phyloP scores from a whole-genome alignment of 352 stramenopile genomes.

The Phytophthora fragariae region DNA sequence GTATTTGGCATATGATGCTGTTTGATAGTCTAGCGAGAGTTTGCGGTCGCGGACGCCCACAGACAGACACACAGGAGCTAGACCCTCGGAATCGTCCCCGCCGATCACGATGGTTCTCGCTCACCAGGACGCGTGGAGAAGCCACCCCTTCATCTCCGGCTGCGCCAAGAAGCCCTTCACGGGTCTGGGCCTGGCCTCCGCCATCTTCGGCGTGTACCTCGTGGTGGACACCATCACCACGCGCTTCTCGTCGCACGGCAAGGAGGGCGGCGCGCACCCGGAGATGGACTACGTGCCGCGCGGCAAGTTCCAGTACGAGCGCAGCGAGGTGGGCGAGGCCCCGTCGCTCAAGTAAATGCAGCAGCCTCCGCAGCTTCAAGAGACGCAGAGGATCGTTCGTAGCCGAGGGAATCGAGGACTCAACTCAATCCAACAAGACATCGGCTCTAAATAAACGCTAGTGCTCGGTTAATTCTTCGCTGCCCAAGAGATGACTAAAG shows the following conservation, averaged over 20 bases:
- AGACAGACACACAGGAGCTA: constrained; percentile 22
- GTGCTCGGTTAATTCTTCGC: constrained; percentile 20
- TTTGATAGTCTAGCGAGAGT: not conserved
- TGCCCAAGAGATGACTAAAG: constrained; percentile 13
- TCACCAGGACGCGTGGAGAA: constrained; percentile 89
- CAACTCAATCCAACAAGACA: not conserved
- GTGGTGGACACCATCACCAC: constrained; percentile 68
- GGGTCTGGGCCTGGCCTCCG: constrained; percentile 73
- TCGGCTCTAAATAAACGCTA: constrained; percentile 40
- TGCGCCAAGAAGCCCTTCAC: constrained; percentile 90
- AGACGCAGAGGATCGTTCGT: not conserved
- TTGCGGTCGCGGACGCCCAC: constrained; percentile 28
- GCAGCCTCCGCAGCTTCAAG: not conserved
- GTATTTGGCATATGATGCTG: too few species aligned
- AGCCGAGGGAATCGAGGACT: not conserved
- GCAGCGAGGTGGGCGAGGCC: constrained; percentile 66
- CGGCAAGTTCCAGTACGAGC: constrained; percentile 67
- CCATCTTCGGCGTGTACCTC: constrained; percentile 85
- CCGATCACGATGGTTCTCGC: constrained; percentile 76
- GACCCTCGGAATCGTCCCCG: constrained; percentile 38
- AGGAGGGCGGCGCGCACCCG: constrained; percentile 40
- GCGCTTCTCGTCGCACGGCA: constrained; percentile 45
- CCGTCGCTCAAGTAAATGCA: constrained; percentile 45
- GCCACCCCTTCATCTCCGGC: constrained; percentile 86
- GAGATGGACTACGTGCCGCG: constrained; percentile 44